Percentiles rank a stretch among this genome's conserved stretches.
These are phyloP conservation scores for Fusarium anthophilum DNA, from an alignment of 2,329 filamentous ascomycete species.

Conservation along the genomic window DNA sequence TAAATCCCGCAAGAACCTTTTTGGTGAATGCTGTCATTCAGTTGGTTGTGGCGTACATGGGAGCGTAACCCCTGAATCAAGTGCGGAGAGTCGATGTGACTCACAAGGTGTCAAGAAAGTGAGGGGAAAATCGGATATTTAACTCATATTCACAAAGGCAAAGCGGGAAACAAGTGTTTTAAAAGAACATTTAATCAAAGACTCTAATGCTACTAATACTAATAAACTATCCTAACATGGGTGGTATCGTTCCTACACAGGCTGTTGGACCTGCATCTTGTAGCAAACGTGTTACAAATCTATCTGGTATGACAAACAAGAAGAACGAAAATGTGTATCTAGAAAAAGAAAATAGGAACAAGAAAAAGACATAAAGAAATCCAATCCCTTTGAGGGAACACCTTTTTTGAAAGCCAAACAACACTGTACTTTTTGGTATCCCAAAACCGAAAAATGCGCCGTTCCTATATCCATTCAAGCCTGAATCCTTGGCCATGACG, in stretches of 20 bases:
- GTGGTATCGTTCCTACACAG: slow-evolving; percentile 38
- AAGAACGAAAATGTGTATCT: slow-evolving; percentile 19
- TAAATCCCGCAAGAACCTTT: not conserved
- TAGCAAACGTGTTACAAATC: slow-evolving; percentile 37
- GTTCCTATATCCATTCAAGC: slow-evolving; percentile 34
- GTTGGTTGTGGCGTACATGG: not conserved
- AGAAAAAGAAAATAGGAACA: slow-evolving; percentile 2
- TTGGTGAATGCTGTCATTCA: not conserved
- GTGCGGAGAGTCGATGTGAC: not conserved
- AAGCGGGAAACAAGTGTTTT: not conserved
- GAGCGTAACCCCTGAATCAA: not conserved
- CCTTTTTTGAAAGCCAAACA: slow-evolving; percentile 31
- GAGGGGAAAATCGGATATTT: not conserved
- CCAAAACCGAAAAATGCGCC: slow-evolving; percentile 35
- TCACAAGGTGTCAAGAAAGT: not conserved
- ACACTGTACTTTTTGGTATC: slow-evolving; percentile 41
- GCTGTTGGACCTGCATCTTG: slow-evolving; percentile 37
- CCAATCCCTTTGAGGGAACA: slow-evolving; percentile 11
- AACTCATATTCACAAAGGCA: not conserved
- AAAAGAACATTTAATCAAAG: slow-evolving; percentile 8
- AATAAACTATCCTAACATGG: slow-evolving; percentile 34
- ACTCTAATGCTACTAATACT: slow-evolving; percentile 27
- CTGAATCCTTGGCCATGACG: slow-evolving; percentile 25
- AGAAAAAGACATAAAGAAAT: not conserved
- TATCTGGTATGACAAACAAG: slow-evolving; percentile 34